Evolutionary conservation across 164 flowering plant genomes (phyloP).

Genomic region (Vitis riparia): DNA sequence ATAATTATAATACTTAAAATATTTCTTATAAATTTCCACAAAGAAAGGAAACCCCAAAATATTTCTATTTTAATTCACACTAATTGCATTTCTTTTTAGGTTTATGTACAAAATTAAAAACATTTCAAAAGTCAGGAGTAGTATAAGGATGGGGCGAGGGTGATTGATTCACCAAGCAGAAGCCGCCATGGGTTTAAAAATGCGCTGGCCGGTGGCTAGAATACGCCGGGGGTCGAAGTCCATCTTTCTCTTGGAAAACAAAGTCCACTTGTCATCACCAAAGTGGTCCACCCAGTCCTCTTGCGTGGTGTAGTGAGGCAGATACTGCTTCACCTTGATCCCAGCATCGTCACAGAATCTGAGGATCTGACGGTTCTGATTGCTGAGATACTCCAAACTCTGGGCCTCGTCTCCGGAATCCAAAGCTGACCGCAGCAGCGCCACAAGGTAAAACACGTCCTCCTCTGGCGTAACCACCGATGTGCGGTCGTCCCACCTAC

Average conservation of each 20-base stretch:
- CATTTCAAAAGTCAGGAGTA: too few relatives aligned
- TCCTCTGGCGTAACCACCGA: constrained; percentile 94
- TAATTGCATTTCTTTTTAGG: too few relatives aligned
- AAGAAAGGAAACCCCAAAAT: too few relatives aligned
- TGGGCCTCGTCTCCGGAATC: constrained; percentile 59
- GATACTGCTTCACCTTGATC: constrained; percentile 69
- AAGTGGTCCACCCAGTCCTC: constrained; percentile 77
- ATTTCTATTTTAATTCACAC: too few relatives aligned
- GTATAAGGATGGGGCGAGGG: too few relatives aligned
- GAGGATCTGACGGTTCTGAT: constrained; percentile 77
- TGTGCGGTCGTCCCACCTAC: constrained; percentile 76
- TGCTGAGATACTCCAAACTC: constrained; percentile 43
- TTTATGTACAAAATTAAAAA: too few relatives aligned
- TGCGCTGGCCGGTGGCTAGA: constrained; percentile 84
- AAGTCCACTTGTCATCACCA: constrained; percentile 72
- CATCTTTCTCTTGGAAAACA: constrained; percentile 48
- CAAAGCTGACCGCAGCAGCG: constrained; percentile 74
- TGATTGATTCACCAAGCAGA: too few relatives aligned
- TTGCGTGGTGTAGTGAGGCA: constrained; percentile 66
- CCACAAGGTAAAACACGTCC: constrained; percentile 84
- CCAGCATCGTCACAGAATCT: constrained; percentile 56
- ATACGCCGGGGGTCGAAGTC: constrained; percentile 72
- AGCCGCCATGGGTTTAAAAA: constrained; percentile 40
- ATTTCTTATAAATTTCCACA: too few relatives aligned
- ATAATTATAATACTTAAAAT: too few relatives aligned